Evolutionary conservation across 345 rosid species (phyloP), one percentile per base, ranked within the genome.

Genomic region (Eucalyptus grandis): DNA sequence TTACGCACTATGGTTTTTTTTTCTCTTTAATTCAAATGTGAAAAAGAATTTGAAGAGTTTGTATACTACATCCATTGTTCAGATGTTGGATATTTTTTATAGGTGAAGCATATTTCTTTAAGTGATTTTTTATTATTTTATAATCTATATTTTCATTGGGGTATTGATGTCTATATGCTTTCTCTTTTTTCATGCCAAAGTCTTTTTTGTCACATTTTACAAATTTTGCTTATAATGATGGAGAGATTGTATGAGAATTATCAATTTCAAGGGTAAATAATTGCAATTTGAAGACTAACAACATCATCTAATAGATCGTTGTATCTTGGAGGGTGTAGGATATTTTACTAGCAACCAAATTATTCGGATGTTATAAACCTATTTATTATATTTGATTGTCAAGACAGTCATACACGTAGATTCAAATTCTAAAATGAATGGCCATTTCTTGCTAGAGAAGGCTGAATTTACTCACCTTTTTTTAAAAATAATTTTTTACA

Each of bases 381-480:
- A 30, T 62, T 0, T 14, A 4, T 62, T 14, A 62, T 62, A 30
- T 62, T 62, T 62, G 34, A 62, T 62, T n/a, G 72, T 62, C 17
- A 2, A 62, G 72, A 7, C 10, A 30, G 5, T 21, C 60, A 21
- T 9, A 21, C 17, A 0, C 2, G 1, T 30, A 30, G 5, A 14
- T 62, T 62, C 5, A 30, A 27, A 62, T 30, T 62, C 31, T 30
- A 62, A 4, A 27, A 62, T n/a, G n/a, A n/a, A n/a, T n/a, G n/a
- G n/a, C n/a, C n/a, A n/a, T n/a, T n/a, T n/a, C n/a, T n/a, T n/a
- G n/a, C n/a, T n/a, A n/a, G n/a, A n/a, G n/a, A n/a, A n/a, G n/a
- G n/a, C n/a, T n/a, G n/a, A n/a, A n/a, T n/a, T n/a, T n/a, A n/a
- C 31, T 27, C n/a, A 14, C 37, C 72, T 65, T 30, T 13, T 62